phyloP scores from a whole-genome alignment of 83 land plant genomes.

The Isoetes engelmannii region DNA sequence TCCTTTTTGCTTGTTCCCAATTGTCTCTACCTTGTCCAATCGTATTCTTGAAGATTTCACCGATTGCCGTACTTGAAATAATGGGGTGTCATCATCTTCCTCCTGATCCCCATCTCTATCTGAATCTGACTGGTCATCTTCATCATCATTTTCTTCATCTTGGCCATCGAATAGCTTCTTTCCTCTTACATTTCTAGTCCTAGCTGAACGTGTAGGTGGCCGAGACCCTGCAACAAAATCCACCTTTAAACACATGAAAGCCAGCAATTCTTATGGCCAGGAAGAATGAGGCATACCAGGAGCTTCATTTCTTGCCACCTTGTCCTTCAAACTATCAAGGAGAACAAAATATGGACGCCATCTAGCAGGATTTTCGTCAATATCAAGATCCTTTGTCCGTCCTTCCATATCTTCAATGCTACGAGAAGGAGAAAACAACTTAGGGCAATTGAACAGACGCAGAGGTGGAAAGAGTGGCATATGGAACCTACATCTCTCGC shows the following conservation, averaged over 20 bases:
- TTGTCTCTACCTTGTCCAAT: too few species aligned
- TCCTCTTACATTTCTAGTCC: constrained; percentile 42
- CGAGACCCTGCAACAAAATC: constrained; percentile 10
- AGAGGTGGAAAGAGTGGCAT: constrained; percentile 8
- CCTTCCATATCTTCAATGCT: constrained; percentile 61
- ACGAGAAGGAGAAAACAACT: not conserved
- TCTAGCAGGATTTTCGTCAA: constrained; percentile 83
- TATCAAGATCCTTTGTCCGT: constrained; percentile 59
- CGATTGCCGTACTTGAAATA: constrained; percentile 21
- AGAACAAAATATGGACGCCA: constrained; percentile 83
- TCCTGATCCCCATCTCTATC: constrained; percentile 29
- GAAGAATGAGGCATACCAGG: constrained; percentile 30
- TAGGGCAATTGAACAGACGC: constrained; percentile 6
- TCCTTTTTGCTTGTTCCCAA: too few species aligned
- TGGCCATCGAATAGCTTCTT: constrained; percentile 81
- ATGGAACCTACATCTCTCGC: constrained; percentile 61
- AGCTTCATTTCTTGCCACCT: constrained; percentile 56
- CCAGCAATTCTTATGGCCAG: not conserved
- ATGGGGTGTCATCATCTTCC: constrained; percentile 54
- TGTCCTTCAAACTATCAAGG: constrained; percentile 57
- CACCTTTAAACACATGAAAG: constrained; percentile 9
- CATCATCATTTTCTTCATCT: constrained; percentile 57
- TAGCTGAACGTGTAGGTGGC: constrained; percentile 57
- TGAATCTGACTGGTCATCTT: constrained; percentile 15
- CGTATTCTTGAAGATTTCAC: too few species aligned